Evolutionary conservation across 1,139 yeast species (phyloP), one percentile per base, ranked within the genome.

Genomic region (Protomyces gravidus): DNA sequence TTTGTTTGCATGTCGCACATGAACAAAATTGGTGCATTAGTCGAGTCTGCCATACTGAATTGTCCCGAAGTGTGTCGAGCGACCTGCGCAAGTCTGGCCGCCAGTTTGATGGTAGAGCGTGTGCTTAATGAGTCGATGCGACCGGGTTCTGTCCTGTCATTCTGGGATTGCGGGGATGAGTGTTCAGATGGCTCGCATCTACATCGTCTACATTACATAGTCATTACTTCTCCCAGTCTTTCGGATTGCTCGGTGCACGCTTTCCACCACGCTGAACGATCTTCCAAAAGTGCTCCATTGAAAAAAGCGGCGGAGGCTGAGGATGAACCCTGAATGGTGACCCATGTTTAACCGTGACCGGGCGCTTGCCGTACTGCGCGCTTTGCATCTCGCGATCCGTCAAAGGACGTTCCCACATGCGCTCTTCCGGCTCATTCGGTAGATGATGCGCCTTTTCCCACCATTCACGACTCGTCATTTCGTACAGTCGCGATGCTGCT

Each of bases 401-500:
- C 21, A 11, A 25, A n/a, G 28, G 27, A 42, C 15, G 11, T 45
- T 39, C 50, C 45, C 40, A 45, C 45, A 47, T 45, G 19, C 58
- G 49, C 30, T 55, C 59, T 11, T 50, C 47, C 19, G 49, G 53
- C 21, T 58, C 45, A 28, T 61, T 62, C 25, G 63, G 62, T 7
- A 30, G 40, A 55, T 46, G 51, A 30, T 53, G 25, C 17, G 26
- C 17, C 30, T 50, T 30, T n/a, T 45, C 4, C 63, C 84, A 73
- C 87, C 89, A 85, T 6, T 67, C 66, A 27, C 71, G 74, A 0
- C 85, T 80, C 1, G 77, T 77, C 89, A 85, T 85, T 66, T 85
- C 90, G 62, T 76, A 75, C 27, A 85, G 77, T 65, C 92, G 72
- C 68, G 84, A 82, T 0, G 84, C 84, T 0, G 90, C 89, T 64